Conservation (phyloP, 2,329 filamentous ascomycete genomes). For the Stagonosporopsis vannaccii region DNA sequence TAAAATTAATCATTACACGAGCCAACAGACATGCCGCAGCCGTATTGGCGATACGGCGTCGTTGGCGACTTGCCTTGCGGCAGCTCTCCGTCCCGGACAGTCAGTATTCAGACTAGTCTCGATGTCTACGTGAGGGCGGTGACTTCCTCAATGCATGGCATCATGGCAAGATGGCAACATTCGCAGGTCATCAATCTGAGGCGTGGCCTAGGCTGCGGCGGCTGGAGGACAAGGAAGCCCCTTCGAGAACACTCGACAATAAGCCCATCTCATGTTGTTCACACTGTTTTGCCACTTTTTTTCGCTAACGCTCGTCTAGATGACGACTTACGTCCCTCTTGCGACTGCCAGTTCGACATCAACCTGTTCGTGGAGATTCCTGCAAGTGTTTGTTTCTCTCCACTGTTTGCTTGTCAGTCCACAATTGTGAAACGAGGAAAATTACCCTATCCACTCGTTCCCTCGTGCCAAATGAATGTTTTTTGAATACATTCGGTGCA, state of each 20-base stretch:
- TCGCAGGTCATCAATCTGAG: slow-evolving; percentile 16
- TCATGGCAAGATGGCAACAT: slow-evolving; percentile 9
- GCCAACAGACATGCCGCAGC: slow-evolving; percentile 12
- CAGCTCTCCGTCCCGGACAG: slow-evolving; percentile 13
- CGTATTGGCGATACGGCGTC: slow-evolving; percentile 17
- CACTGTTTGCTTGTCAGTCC: slow-evolving; percentile 5
- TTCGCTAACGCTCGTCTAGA: background rate
- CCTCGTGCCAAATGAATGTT: slow-evolving; percentile 11
- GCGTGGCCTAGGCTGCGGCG: slow-evolving; percentile 10
- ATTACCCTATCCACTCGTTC: slow-evolving; percentile 11
- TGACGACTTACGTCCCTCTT: background rate
- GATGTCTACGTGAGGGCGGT: slow-evolving; percentile 11
- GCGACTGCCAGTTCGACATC: background rate
- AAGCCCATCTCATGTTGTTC: background rate
- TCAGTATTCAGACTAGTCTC: slow-evolving; percentile 12
- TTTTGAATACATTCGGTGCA: background rate
- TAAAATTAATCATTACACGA: slow-evolving; percentile 22
- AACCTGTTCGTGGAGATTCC: background rate
- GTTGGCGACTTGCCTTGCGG: slow-evolving; percentile 16
- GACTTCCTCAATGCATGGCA: slow-evolving; percentile 17
- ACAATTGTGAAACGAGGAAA: slow-evolving; percentile 19
- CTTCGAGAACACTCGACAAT: slow-evolving; percentile 7
- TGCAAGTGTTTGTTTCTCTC: slow-evolving; percentile 5
- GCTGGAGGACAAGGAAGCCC: slow-evolving; percentile 9
- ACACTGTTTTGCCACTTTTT: background rate